Base-by-base conservation (phyloP, 1,284 basidiomycete species). In the Pholiota adiposa region DNA sequence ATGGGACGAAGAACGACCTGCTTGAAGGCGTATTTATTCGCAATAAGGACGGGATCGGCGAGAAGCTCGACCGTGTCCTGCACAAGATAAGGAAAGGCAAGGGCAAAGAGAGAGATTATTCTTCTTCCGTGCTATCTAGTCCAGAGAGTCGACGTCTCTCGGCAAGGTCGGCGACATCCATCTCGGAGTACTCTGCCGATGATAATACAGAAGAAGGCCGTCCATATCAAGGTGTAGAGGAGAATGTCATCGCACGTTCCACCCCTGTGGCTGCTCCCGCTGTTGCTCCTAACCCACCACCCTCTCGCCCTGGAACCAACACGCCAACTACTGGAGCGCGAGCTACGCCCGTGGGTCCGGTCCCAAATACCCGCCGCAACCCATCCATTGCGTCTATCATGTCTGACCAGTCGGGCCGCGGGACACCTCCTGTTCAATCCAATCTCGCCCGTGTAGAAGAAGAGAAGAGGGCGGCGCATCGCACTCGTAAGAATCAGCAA, bases 41-140 rank as follows among this genome's bases (percentile, higher is more conserved):
- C 34, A 79, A 80, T 54, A 80, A 78, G 63, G 87, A 87, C 44
- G 83, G 82, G 1, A 75, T 90, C 9, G 86, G 86, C 31, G 89
- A 93, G 59, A 91, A 90, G 67, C 77, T 96, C 18, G 88, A 92
- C 56, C 82, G 93, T 2, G 90, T 96, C 3, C 79, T 96, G 49
- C 85, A 83, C 71, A 93, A 91, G 74, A 86, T 90, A 67, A 87
- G 86, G 73, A 86, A 65, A 58, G 78, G 73, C 34, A 77, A 75
- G 64, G 67, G 65, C 40, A 72, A 66, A 54, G 73, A 73, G 53
- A 71, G 61, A 50, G 67, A 73, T 31, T 60, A 70, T n/a, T 54
- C 58, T 31, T 60, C 69, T n/a, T 54, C 58, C 2, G 67, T 65
- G 7, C 43, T 69, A 48, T 67, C 67, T 9, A 67, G 72, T 51